phyloP scores from a whole-genome alignment of 2,329 filamentous ascomycete species.

The Colletotrichum coccodes region DNA sequence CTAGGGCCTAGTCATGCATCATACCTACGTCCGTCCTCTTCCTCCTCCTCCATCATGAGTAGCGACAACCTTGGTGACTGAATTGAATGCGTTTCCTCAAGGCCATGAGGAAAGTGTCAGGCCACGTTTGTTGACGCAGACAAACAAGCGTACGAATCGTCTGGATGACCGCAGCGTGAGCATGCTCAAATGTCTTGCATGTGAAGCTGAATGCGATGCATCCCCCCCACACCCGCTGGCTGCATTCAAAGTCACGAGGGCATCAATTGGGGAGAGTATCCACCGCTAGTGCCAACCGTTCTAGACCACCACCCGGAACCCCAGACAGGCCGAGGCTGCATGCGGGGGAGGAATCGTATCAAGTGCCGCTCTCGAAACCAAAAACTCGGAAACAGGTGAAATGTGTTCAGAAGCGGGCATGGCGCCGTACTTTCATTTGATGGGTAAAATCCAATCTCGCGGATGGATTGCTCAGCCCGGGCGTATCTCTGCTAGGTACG shows the following conservation, averaged over 20 bases:
- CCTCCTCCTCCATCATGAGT: too few relatives aligned
- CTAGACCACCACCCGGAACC: not conserved
- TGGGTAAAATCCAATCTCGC: not conserved
- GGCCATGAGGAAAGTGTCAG: not conserved
- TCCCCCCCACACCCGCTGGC: slow-evolving; percentile 9
- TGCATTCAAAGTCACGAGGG: slow-evolving; percentile 28
- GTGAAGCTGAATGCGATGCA: slow-evolving; percentile 28
- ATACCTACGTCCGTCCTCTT: too few relatives aligned
- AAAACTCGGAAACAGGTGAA: not conserved
- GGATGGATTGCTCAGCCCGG: not conserved
- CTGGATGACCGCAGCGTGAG: not conserved
- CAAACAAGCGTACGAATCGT: not conserved
- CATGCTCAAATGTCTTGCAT: slow-evolving; percentile 29
- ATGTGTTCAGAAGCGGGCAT: slow-evolving; percentile 21
- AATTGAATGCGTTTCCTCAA: not conserved
- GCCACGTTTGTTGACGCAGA: not conserved
- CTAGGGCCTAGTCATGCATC: not conserved
- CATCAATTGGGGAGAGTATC: not conserved
- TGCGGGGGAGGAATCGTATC: not conserved
- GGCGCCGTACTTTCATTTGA: slow-evolving; percentile 4
- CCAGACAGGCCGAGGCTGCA: slow-evolving; percentile 3
- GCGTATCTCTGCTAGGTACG: slow-evolving; percentile 21
- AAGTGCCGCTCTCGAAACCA: slow-evolving; percentile 12
- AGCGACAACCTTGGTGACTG: too few relatives aligned
- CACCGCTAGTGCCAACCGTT: slow-evolving; percentile 17